A percentile compares a stretch with the other conserved stretches of the same genome.
Evolutionary conservation across 164 flowering plant species (phyloP).

Genomic region (Hamamelis virginiana): DNA sequence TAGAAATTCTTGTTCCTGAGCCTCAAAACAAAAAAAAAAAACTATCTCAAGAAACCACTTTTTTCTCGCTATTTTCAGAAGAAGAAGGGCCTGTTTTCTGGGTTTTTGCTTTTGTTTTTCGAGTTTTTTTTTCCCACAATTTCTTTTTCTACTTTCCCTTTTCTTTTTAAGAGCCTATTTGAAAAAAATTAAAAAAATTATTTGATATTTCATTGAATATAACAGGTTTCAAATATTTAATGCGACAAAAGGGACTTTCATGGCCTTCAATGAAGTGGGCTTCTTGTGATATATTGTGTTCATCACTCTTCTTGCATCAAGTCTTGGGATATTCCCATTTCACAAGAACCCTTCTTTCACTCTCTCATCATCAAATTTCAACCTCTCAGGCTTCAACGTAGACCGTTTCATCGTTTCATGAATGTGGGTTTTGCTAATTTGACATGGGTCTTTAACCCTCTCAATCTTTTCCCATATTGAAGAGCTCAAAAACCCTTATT

Average conservation of each 20-base stretch:
- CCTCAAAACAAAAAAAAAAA: too few relatives aligned
- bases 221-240: not conserved
- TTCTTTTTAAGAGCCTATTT: conserved; percentile 5
- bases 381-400: not conserved
- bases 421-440: conserved; percentile 18
- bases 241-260: conserved; percentile 1
- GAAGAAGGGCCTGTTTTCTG: not conserved
- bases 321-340: conserved; percentile 1
- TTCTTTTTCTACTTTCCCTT: not conserved
- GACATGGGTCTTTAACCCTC: conserved; percentile 6
- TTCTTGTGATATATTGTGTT: not conserved
- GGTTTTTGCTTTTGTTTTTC: not conserved
- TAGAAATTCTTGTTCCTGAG: not conserved
- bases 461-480: not conserved
- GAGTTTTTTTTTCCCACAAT: conserved; percentile 7
- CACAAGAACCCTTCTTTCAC: not conserved
- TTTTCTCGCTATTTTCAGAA: too few relatives aligned
- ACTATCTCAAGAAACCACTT: conserved; percentile 1
- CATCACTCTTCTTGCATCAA: conserved; percentile 1
- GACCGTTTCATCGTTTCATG: conserved; percentile 29
- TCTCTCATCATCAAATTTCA: conserved; percentile 3
- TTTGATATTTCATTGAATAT: too few relatives aligned
- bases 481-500: too few relatives aligned
- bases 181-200: not conserved
- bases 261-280: conserved; percentile 5